A percentile compares a stretch with the other conserved stretches of the same genome.
These are phyloP conservation scores for Kregervanrija delftensis DNA, from an alignment of 805 yeast genomes.

Conservation along the genomic window DNA sequence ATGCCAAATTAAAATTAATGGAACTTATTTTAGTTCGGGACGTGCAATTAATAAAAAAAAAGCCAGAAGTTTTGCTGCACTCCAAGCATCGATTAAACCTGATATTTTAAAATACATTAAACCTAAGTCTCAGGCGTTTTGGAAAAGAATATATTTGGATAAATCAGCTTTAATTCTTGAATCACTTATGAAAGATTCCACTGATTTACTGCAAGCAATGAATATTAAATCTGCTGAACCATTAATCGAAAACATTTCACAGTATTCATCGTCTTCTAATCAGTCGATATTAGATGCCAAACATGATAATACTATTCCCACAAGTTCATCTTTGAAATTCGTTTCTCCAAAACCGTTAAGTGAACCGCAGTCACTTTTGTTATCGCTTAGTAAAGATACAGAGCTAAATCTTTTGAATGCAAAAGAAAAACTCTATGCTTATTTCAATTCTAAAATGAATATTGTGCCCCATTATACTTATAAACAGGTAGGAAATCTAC, in stretches of 20 bases:
- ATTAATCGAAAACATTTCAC: too few species aligned
- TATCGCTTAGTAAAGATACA: too few species aligned
- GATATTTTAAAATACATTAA: constrained; percentile 2
- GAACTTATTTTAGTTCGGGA: not conserved
- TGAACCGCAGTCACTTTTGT: too few species aligned
- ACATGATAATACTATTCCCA: too few species aligned
- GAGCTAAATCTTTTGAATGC: not conserved
- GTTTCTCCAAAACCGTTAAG: too few species aligned
- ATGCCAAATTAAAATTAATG: not conserved
- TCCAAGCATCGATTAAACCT: constrained; percentile 1
- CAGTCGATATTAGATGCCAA: too few species aligned
- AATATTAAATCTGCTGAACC: too few species aligned
- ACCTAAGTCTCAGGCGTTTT: constrained; percentile 2
- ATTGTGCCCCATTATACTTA: constrained; percentile 6
- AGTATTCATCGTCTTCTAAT: too few species aligned
- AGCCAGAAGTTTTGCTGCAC: constrained; percentile 5
- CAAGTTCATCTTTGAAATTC: too few species aligned
- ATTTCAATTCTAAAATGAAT: constrained; percentile 5
- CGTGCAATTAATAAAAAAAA: constrained; percentile 3
- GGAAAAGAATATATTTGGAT: constrained; percentile 3
- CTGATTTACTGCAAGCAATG: too few species aligned
- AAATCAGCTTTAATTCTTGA: not conserved
- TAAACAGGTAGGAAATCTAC: not conserved
- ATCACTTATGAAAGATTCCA: too few species aligned
- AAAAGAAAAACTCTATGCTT: constrained; percentile 7